Evolutionary conservation across 1,139 yeast genomes (phyloP).

Genomic region (Sugiyamaella sp.): DNA sequence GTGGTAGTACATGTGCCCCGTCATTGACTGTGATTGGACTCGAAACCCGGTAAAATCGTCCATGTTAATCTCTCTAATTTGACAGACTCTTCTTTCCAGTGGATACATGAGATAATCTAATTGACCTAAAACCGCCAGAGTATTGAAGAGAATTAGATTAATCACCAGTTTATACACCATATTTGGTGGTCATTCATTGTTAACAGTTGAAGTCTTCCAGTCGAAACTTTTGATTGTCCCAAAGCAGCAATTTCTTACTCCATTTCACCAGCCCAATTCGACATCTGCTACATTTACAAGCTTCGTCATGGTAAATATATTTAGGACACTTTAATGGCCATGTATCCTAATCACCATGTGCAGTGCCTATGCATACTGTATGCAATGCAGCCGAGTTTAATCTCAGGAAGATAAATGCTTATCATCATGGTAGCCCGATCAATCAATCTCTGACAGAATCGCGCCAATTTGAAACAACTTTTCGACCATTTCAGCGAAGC

Average conservation of each 20-base stretch:
- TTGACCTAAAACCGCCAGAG: conserved; percentile 4
- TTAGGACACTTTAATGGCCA: conserved; percentile 7
- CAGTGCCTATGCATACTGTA: neutral
- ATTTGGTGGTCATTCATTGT: neutral
- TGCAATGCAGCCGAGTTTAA: conserved; percentile 17
- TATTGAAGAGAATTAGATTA: conserved; percentile 2
- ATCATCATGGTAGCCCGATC: conserved; percentile 5
- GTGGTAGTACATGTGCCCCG: conserved; percentile 23
- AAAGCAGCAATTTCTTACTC: neutral
- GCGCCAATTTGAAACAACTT: too few species aligned
- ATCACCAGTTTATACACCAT: conserved; percentile 2
- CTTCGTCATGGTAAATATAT: neutral
- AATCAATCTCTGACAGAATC: too few species aligned
- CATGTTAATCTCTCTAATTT: conserved; percentile 15
- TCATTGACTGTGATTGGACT: conserved; percentile 34
- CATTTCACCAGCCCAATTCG: neutral
- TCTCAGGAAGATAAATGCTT: conserved; percentile 9
- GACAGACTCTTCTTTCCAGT: conserved; percentile 20
- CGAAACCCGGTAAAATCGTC: conserved; percentile 32
- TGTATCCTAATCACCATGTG: conserved; percentile 10
- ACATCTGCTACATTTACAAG: neutral
- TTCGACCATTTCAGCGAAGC: too few species aligned
- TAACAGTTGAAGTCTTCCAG: neutral
- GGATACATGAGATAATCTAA: conserved; percentile 16
- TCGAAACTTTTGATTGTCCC: neutral